Evolutionary conservation across 352 stramenopile species (phyloP).

Genomic region (Phytophthora fragariaefolia): DNA sequence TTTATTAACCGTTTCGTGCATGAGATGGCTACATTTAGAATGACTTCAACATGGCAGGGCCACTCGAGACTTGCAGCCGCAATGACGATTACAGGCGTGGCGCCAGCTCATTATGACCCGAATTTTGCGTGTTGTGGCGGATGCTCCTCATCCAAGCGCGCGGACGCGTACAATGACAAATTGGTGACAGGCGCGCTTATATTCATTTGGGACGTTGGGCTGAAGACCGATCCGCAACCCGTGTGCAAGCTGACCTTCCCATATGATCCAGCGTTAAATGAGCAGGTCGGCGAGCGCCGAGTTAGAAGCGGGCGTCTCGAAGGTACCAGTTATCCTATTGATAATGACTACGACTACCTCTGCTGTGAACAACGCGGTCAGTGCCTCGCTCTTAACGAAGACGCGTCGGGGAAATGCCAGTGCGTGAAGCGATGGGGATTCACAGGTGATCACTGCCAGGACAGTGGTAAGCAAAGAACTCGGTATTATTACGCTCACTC

Average conservation of each 20-base stretch:
- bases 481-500: too few relatives aligned
- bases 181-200: slow-evolving; percentile 53
- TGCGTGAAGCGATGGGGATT: slow-evolving; percentile 76
- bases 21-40: slow-evolving; percentile 29
- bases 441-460: slow-evolving; percentile 68
- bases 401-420: slow-evolving; percentile 65
- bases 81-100: slow-evolving; percentile 34
- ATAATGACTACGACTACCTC: slow-evolving; percentile 72
- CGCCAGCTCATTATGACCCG: slow-evolving; percentile 38
- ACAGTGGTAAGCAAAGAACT: slow-evolving; percentile 51
- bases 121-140: slow-evolving; percentile 78
- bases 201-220: slow-evolving; percentile 74
- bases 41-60: slow-evolving; percentile 11
- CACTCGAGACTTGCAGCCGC: not conserved
- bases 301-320: slow-evolving; percentile 68
- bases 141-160: slow-evolving; percentile 63
- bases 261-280: slow-evolving; percentile 63
- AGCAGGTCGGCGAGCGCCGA: slow-evolving; percentile 61
- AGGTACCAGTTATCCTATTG: slow-evolving; percentile 70
- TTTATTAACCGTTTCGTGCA: slow-evolving; percentile 11
- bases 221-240: slow-evolving; percentile 58
- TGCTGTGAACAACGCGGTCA: slow-evolving; percentile 71
- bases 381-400: slow-evolving; percentile 56
- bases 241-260: slow-evolving; percentile 63
- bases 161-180: slow-evolving; percentile 57